Conservation (phyloP, 176 grass and related monocot species). For the Ampelocalamus luodianensis region DNA sequence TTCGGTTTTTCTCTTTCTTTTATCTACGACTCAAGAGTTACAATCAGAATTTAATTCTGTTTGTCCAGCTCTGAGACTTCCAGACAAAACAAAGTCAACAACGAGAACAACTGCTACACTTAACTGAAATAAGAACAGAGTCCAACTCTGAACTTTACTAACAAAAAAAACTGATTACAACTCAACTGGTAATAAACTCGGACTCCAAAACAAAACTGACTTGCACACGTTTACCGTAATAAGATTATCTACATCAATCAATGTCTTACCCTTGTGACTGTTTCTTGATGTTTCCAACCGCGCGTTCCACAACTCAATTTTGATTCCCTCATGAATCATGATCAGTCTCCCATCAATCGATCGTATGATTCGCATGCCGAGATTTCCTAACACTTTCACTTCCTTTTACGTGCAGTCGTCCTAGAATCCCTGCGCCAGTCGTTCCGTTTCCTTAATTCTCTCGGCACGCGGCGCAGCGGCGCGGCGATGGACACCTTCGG, state of each 20-base stretch:
- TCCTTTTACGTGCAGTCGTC: constrained; percentile 37
- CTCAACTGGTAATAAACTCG: no score
- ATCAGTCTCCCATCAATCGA: neutral
- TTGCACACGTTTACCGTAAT: no score
- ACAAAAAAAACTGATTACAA: no score
- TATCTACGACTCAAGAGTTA: no score
- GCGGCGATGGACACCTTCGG: constrained; percentile 52
- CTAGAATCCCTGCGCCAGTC: constrained; percentile 47
- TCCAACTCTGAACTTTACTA: no score
- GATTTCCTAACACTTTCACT: neutral
- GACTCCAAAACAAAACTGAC: no score
- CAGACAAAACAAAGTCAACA: no score
- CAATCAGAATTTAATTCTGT: no score
- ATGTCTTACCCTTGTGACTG: constrained; percentile 46
- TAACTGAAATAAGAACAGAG: no score
- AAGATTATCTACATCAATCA: neutral
- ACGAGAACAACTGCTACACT: no score
- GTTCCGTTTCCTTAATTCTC: neutral
- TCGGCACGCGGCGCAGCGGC: neutral
- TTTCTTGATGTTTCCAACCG: constrained; percentile 35
- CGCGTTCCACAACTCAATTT: constrained; percentile 1
- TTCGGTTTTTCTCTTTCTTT: no score
- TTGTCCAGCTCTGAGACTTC: no score
- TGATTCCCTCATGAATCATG: constrained; percentile 10
- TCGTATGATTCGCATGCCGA: constrained; percentile 2